phyloP scores from a whole-genome alignment of 108 stramenopile genomes.

The Asterionellopsis glacialis region DNA sequence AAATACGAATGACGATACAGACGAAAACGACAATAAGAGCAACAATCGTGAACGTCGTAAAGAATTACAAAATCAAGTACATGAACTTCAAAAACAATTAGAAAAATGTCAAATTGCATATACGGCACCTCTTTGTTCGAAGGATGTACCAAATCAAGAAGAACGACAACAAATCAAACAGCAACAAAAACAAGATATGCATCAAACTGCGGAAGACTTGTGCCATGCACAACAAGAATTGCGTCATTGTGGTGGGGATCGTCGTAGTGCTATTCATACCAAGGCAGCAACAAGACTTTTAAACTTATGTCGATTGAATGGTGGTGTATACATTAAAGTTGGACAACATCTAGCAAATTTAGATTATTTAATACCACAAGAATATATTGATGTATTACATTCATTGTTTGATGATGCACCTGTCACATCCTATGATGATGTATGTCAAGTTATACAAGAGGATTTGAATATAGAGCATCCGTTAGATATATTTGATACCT shows the following conservation, averaged over 20 bases:
- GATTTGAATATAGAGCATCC: constrained; percentile 61
- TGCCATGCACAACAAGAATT: constrained; percentile 47
- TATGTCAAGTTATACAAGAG: constrained; percentile 66
- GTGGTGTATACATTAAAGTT: constrained; percentile 85
- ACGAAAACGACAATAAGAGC: too few relatives aligned
- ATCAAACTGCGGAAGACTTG: constrained; percentile 45
- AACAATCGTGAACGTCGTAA: neutral
- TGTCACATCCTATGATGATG: constrained; percentile 19
- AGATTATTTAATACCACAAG: constrained; percentile 84
- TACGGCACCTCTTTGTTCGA: constrained; percentile 8
- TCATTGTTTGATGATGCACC: constrained; percentile 83
- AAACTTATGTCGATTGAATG: constrained; percentile 76
- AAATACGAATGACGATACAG: neutral
- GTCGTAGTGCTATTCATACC: constrained; percentile 29
- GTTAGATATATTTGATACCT: constrained; percentile 74
- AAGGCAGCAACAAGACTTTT: constrained; percentile 68
- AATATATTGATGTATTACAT: constrained; percentile 73
- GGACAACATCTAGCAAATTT: constrained; percentile 92
- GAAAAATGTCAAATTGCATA: constrained; percentile 61
- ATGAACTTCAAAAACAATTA: constrained; percentile 30
- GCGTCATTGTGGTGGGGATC: constrained; percentile 9
- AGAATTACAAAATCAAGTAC: constrained; percentile 38
- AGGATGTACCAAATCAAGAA: constrained; percentile 3
- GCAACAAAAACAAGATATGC: constrained; percentile 50
- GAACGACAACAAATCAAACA: constrained; percentile 19